Base-by-base conservation (phyloP, 208 protist species). In the Acanthamoeba healyi region DNA sequence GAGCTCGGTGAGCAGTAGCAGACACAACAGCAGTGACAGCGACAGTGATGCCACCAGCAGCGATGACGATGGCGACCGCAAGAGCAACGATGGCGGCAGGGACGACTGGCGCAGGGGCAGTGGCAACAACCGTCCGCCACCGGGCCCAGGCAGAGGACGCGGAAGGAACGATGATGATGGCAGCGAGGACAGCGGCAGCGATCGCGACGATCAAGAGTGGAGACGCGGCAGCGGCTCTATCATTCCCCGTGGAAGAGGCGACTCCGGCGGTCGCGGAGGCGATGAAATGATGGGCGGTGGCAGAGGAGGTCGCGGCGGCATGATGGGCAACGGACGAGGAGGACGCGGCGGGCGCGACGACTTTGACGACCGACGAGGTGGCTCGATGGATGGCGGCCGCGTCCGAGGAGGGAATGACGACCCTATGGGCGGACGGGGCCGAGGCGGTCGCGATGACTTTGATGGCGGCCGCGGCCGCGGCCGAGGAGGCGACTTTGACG, bases 1-100 rank as follows among this genome's bases (percentile, higher is more conserved):
- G 2, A 61, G 54, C 54, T 61, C 54, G 54, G 12, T 49, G 44
- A 12, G 44, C 54, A 22, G 54, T 17, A 61, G 54, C 54, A 5
- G 54, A 22, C 54, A 61, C 54, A 61, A 61, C 54, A 61, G 65
- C 65, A 74, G 65, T 38, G 65, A 74, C 29, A 74, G 65, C 36
- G 65, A 74, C 54, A 26, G 22, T 38, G 65, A 14, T 38, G n/a
- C 65, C 36, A 74, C 32, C 65, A 74, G 65, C 65, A 40, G 36
- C 65, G 65, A 74, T 17, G 65, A 74, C n/a, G 36, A 74, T 4
- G 36, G n/a, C 3, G 65, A 74, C 65, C 10, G 26, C 36, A 14
- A 38, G 15, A 61, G 2, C 54, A 17, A 17, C 10, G 17, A 17
- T 17, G 54, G 54, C 10, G 15, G 54, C 54, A 15, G 54, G 54